These are phyloP conservation scores for Phytomonas francai DNA, from an alignment of 208 protist genomes.

Conservation along the genomic window DNA sequence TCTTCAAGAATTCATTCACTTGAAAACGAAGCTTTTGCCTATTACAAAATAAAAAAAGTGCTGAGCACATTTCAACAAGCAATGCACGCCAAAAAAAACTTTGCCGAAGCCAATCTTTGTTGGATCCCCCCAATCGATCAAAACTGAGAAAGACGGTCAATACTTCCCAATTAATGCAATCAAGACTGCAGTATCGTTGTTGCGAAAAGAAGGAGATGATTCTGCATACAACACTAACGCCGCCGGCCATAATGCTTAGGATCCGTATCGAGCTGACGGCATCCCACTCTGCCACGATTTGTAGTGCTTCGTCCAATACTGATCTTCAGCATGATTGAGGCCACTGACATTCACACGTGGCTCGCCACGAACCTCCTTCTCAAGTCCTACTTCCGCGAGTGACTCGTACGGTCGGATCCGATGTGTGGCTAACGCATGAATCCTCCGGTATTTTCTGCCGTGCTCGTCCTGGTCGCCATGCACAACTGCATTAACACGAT, in stretches of 20 bases:
- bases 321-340: slow-evolving; percentile 41
- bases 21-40: neutral
- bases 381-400: slow-evolving; percentile 57
- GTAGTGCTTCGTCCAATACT: slow-evolving; percentile 47
- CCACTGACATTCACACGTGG: slow-evolving; percentile 35
- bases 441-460: slow-evolving; percentile 62
- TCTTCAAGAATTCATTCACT: neutral
- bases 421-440: slow-evolving; percentile 31
- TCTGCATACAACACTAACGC: neutral
- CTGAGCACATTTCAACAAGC: neutral
- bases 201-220: neutral
- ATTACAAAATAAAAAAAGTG: neutral
- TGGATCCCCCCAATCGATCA: too few relatives aligned
- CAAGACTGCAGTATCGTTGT: neutral
- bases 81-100: too few relatives aligned
- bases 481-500: slow-evolving; percentile 80
- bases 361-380: slow-evolving; percentile 70
- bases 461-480: slow-evolving; percentile 85
- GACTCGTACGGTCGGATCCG: slow-evolving; percentile 61
- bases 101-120: too few relatives aligned
- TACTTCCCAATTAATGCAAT: neutral
- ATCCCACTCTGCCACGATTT: slow-evolving; percentile 47
- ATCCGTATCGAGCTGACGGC: slow-evolving; percentile 38
- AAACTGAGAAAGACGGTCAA: neutral
- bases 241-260: neutral